These are phyloP conservation scores for Jatropha podagrica DNA, from an alignment of 441 rosid genomes.

Conservation along the genomic window DNA sequence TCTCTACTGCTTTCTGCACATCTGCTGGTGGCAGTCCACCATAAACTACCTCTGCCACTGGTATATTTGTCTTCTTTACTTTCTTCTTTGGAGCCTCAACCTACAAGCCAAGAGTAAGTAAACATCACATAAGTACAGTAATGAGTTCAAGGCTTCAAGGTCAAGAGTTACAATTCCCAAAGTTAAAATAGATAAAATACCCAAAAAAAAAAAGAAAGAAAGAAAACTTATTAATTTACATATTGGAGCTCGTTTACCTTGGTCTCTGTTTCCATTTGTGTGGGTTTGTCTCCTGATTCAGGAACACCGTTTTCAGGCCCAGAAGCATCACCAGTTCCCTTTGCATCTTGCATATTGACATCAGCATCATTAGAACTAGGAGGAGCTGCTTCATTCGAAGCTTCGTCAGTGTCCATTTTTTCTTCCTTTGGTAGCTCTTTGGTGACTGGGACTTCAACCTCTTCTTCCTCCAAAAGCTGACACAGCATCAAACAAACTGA, in stretches of 20 bases:
- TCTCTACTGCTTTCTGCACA: constrained; percentile 81
- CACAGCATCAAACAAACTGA: neutral
- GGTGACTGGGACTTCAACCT: constrained; percentile 71
- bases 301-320: constrained; percentile 71
- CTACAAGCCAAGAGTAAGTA: constrained; percentile 29
- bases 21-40: constrained; percentile 71
- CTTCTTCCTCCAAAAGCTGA: constrained; percentile 94
- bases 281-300: constrained; percentile 67
- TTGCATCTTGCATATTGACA: constrained; percentile 76
- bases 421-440: constrained; percentile 58
- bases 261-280: constrained; percentile 82
- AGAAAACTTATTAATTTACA: neutral
- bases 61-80: constrained; percentile 80
- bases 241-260: constrained; percentile 43
- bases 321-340: constrained; percentile 50
- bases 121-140: neutral
- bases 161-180: neutral
- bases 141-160: neutral
- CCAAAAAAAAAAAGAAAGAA: neutral
- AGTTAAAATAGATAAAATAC: neutral
- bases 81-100: constrained; percentile 86
- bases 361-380: constrained; percentile 60
- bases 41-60: constrained; percentile 71
- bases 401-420: constrained; percentile 86
- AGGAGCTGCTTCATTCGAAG: constrained; percentile 35